A percentile compares a stretch with the other conserved stretches of the same genome.
phyloP scores from a whole-genome alignment of 257 asterid genomes.

The Plectranthus barbatus region DNA sequence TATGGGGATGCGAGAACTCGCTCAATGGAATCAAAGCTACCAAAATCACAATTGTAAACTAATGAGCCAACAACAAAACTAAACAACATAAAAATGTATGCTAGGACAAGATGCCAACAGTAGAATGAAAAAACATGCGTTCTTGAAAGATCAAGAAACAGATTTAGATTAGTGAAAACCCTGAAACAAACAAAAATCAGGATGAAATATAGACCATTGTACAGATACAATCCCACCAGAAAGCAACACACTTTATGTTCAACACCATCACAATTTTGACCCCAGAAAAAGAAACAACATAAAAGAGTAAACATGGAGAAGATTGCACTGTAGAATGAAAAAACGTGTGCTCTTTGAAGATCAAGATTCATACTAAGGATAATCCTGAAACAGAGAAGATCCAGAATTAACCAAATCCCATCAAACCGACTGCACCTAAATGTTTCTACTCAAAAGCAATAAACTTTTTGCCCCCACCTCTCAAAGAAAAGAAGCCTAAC shows the following conservation, averaged over 20 bases:
- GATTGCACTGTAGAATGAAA: neutral
- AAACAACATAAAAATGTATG: neutral
- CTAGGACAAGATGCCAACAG: neutral
- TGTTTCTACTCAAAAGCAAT: neutral
- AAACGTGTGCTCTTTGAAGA: neutral
- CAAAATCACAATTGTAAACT: neutral
- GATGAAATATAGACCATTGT: neutral
- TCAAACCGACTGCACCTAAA: neutral
- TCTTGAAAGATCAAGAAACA: neutral
- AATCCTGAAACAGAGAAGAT: neutral
- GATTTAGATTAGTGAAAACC: neutral
- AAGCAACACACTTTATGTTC: neutral
- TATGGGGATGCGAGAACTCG: slow-evolving; percentile 39
- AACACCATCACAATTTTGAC: no score
- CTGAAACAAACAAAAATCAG: neutral
- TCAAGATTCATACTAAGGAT: neutral
- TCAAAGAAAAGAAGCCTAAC: neutral
- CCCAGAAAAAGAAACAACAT: neutral
- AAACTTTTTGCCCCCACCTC: neutral
- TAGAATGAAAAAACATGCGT: neutral
- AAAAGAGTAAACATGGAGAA: neutral
- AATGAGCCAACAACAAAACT: neutral
- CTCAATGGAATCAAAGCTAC: slow-evolving; percentile 75
- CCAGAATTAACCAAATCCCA: neutral
- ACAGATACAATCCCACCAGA: neutral